Evolutionary conservation across 2,329 filamentous ascomycete species (phyloP), one percentile per base, ranked within the genome.

Genomic region (Thelonectria blattea): DNA sequence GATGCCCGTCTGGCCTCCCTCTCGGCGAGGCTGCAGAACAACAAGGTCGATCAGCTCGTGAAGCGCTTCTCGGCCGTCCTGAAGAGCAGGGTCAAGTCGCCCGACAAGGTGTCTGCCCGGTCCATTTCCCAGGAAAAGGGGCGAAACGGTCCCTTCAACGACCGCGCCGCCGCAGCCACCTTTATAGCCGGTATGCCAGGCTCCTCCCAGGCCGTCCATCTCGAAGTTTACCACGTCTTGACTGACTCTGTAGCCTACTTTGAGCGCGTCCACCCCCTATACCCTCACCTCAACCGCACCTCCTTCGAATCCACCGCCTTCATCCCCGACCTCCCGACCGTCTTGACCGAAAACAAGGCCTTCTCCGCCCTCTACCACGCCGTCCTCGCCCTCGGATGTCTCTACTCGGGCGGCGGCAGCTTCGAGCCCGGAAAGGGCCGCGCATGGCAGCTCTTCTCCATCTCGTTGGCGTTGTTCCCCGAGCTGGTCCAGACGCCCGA

Each of bases 341-440:
- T 63, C 0, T 30, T 69, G 1, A 1, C 4, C 0, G 58, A 52
- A 6, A 61, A 69, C 12, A 34, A 52, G 2, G 49, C 61, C 1
- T 69, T 69, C 14, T 69, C 67, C 0, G 59, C 65, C 2, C 48
- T 69, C 0, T 69, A 69, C 20, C 59, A 69, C 41, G 42, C 61
- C 0, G 66, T 69, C 1, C 51, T 69, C 2, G 66, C 67, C 4
- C 48, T 69, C 0, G 66, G 67, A 1, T 67, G 66, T 27, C 52
- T 67, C 2, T 47, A 65, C 7, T 61, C 59, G 2, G 63, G 65
- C 0, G 65, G 65, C 1, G 67, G 67, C 0, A 65, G 60, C 32
- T 69, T 69, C 12, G 66, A 69, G 8, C 63, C 67, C 9, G 66
- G 66, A 0, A 67, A 67, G 3, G 67, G 67, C 20, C 54, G 53